Base-by-base conservation (phyloP, 129 eudicot genomes). In the Rutidosis leptorrhynchoides region DNA sequence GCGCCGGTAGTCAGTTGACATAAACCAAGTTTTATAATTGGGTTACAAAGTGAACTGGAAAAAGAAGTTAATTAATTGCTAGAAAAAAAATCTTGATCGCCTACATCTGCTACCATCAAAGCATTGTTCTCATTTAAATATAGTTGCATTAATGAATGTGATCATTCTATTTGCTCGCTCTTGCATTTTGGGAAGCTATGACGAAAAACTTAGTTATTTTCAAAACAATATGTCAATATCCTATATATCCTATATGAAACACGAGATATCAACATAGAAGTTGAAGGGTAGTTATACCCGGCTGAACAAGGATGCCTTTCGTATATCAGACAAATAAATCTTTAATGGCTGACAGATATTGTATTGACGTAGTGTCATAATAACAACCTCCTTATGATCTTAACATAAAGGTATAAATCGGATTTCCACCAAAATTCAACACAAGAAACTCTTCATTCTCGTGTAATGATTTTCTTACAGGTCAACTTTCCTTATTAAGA, bases 401-500 rank as follows among this genome's bases (percentile, higher is more conserved):
- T 61, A 32, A 61, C 60, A 33, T 51, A 51, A 23, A 19, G 7
- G 16, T 45, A 62, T 29, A 62, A n/a, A n/a, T 28, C 7, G 12
- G 25, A 63, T 25, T 40, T 25, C 28, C 56, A 22, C 49, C 24
- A 6, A n/a, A 20, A 51, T 33, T n/a, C 63, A 62, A 62, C 32
- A 53, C 62, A 21, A 51, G 26, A 28, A 32, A 32, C 53, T 11
- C 12, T 29, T 28, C 9, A 37, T 64, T 64, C 65, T 26, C 33
- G 7, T 64, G 24, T 37, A 33, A 40, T 20, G 33, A 64, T 24
- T 64, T 54, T 73, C 33, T 37, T 7, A 9, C 16, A 6, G 54
- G 65, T 53, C 64, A 63, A 64, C 65, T 62, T 72, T 33, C 19
- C 29, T 52, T 32, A 25, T 49, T 32, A 62, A 25, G 25, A 35